Percentiles rank a stretch among this genome's conserved stretches.
phyloP scores from a whole-genome alignment of 75 land plant genomes.

The Picea glauca region DNA sequence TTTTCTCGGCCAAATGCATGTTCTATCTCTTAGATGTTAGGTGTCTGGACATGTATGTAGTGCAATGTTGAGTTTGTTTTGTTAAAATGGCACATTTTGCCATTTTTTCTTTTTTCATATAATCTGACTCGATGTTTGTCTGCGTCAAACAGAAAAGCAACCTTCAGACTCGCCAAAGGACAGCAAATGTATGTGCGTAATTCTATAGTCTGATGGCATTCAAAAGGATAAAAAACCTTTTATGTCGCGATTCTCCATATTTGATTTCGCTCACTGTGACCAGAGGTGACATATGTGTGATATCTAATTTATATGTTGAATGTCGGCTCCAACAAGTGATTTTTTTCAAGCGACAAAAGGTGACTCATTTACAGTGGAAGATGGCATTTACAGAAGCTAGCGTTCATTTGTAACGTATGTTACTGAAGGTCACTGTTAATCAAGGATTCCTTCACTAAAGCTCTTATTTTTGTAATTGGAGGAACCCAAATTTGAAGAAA shows the following conservation, averaged over 20 bases:
- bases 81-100: no score
- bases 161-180: constrained; percentile 9
- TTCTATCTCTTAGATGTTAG: neutral
- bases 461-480: neutral
- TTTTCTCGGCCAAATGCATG: neutral
- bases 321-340: constrained; percentile 9
- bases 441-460: constrained; percentile 3
- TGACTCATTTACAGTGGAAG: constrained; percentile 5
- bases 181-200: constrained; percentile 10
- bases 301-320: neutral
- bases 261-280: constrained; percentile 3
- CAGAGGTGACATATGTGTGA: neutral
- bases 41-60: neutral
- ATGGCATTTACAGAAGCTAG: constrained; percentile 2
- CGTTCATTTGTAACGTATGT: neutral
- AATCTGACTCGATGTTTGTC: neutral
- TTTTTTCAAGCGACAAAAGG: constrained; percentile 8
- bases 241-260: constrained; percentile 4
- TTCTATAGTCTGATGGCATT: neutral
- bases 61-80: no score
- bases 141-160: constrained; percentile 10
- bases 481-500: constrained; percentile 9
- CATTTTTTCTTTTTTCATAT: neutral
- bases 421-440: constrained; percentile 4
- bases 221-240: neutral